Evolutionary conservation across 768 basidiomycete genomes (phyloP), one percentile per base, ranked within the genome.

Genomic region (Lentinula sp.): DNA sequence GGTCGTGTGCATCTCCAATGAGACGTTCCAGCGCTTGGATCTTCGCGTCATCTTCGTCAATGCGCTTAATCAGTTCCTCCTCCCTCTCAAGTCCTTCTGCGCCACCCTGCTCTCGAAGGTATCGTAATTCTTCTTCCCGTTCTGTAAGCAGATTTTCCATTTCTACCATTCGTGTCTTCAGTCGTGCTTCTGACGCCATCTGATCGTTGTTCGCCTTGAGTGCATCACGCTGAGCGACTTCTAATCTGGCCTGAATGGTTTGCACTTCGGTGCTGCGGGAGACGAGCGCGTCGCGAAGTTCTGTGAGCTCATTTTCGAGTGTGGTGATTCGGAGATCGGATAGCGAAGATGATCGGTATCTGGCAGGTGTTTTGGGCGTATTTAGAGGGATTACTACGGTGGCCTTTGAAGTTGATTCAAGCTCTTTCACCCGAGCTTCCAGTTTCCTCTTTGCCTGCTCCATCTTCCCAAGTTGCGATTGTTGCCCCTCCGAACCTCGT

Each of bases 1-100:
- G 59, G 49, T 77, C 70, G 23, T 77, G 72, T n/a, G 74, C 68
- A 35, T 78, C 78, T 23, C 74, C 69, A 2, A 83, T 67, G 70
- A 82, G 71, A 49, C 69, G 71, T 67, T 88, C 85, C 60, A 90
- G 67, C 2, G 83, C 79, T 3, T 74, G 71, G 39, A 90, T 85
- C 71, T 84, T 87, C 5, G 81, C 84, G 52, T 85, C 85, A 63
- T 91, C 88, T 66, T 88, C 87, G 48, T 91, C 88, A 33, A 91
- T 83, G 64, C 90, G 77, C 70, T 79, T 77, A 68, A 86, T 62
- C 33, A 91, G 67, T 58, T 84, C 84, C 28, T 80, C 79, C 68
- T 91, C 90, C 55, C 89, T 75, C 61, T 75, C 45, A 4, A 48
- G 15, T 13, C 57, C 57, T 7, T 37, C 74, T 20, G 71, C 75